A percentile compares a stretch with the other conserved stretches of the same genome.
Evolutionary conservation across 441 rosid species (phyloP).

Genomic region (Cnidoscolus chayamansa): DNA sequence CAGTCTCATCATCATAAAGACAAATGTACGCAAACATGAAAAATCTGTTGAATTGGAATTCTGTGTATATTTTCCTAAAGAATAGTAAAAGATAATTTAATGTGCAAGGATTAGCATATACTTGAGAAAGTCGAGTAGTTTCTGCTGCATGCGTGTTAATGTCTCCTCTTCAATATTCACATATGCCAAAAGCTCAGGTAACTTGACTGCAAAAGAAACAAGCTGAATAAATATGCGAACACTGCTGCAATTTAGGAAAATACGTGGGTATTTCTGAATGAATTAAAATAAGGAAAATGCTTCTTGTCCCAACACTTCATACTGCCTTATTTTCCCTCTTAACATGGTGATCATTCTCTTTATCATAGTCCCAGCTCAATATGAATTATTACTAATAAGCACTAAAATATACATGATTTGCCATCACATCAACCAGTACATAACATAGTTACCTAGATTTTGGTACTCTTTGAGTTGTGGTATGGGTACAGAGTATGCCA

Average conservation of each 20-base stretch:
- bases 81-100: conserved; percentile 6
- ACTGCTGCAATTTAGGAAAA: background rate
- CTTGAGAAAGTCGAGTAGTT: conserved; percentile 86
- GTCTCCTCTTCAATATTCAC: conserved; percentile 95
- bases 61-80: background rate
- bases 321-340: background rate
- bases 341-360: background rate
- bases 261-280: background rate
- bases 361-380: background rate
- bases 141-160: conserved; percentile 73
- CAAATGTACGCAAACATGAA: background rate
- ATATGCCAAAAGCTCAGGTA: conserved; percentile 81
- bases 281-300: background rate
- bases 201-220: conserved; percentile 60
- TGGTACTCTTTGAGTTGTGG: too few relatives aligned
- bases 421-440: background rate
- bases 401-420: too few relatives aligned
- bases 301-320: background rate
- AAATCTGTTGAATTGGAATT: background rate
- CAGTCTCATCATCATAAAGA: background rate
- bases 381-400: background rate
- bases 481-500: too few relatives aligned
- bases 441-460: too few relatives aligned
- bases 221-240: background rate
- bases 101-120: conserved; percentile 27